Percentiles rank a stretch among this genome's conserved stretches.
Evolutionary conservation across 768 basidiomycete genomes (phyloP).

Genomic region (Omphalotus guepiniiformis): DNA sequence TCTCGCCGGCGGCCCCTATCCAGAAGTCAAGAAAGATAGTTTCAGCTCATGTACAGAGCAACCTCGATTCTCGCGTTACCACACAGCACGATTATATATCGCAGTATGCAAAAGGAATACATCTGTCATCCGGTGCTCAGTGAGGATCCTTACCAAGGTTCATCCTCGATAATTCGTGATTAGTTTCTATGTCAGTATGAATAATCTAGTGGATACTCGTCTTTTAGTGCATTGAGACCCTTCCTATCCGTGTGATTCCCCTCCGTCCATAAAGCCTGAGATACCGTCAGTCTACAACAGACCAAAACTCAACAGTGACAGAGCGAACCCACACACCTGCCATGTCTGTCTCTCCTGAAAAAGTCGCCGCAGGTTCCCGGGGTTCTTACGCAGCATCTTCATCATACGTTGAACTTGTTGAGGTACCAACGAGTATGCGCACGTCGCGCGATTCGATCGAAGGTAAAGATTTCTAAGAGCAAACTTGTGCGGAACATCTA

Average conservation of each 20-base stretch:
- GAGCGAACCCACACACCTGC: background rate
- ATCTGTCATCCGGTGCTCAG: no score
- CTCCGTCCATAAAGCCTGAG: conserved; percentile 5
- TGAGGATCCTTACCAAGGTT: no score
- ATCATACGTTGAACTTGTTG: background rate
- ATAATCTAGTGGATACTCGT: no score
- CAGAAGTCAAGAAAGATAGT: background rate
- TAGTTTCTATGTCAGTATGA: no score
- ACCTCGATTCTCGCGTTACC: background rate
- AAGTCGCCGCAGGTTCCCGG: background rate
- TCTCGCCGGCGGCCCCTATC: background rate
- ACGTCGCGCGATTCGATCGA: conserved; percentile 1
- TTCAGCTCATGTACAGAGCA: background rate
- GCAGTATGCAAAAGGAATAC: no score
- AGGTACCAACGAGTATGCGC: conserved; percentile 1
- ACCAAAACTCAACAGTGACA: background rate
- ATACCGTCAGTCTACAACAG: background rate
- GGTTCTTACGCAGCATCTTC: background rate
- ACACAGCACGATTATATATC: no score
- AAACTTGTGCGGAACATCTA: background rate
- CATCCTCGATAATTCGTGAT: no score
- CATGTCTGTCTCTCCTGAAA: conserved; percentile 2
- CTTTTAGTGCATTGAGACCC: conserved; percentile 1
- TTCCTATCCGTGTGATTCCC: background rate
- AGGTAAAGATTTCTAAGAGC: conserved; percentile 1